Conservation (phyloP, 257 asterid species). For the Solanum microdontum region DNA sequence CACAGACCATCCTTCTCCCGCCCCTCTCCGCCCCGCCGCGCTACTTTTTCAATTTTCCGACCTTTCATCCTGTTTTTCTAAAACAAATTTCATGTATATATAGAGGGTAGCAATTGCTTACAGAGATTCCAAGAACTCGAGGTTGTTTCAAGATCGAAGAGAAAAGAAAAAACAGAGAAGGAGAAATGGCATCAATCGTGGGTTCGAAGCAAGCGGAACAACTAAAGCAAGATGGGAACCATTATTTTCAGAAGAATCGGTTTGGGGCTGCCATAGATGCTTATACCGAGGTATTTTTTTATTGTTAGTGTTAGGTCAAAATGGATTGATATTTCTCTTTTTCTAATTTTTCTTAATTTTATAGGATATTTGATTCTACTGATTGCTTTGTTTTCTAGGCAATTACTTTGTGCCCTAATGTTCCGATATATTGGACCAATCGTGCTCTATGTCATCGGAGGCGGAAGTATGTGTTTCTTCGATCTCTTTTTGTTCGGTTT, state of each 20-base stretch:
- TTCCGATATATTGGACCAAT: slow-evolving; percentile 82
- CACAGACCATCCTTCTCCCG: background rate
- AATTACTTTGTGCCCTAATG: slow-evolving; percentile 78
- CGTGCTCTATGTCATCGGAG: slow-evolving; percentile 86
- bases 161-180: background rate
- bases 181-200: slow-evolving; percentile 46
- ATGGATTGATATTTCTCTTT: background rate
- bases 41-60: background rate
- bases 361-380: background rate
- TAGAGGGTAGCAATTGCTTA: background rate
- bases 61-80: background rate
- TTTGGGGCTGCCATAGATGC: slow-evolving; percentile 90
- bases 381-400: slow-evolving; percentile 37
- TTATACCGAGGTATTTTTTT: slow-evolving; percentile 57
- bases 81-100: background rate
- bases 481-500: background rate
- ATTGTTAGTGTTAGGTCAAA: background rate
- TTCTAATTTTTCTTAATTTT: background rate
- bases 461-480: slow-evolving; percentile 41
- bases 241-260: slow-evolving; percentile 50
- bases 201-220: slow-evolving; percentile 64
- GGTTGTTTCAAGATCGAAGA: background rate
- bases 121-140: background rate
- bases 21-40: background rate
- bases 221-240: slow-evolving; percentile 63